A percentile compares a stretch with the other conserved stretches of the same genome.
Evolutionary conservation across 139 green algal genomes (phyloP).

Genomic region (Micractinium conductrix): DNA sequence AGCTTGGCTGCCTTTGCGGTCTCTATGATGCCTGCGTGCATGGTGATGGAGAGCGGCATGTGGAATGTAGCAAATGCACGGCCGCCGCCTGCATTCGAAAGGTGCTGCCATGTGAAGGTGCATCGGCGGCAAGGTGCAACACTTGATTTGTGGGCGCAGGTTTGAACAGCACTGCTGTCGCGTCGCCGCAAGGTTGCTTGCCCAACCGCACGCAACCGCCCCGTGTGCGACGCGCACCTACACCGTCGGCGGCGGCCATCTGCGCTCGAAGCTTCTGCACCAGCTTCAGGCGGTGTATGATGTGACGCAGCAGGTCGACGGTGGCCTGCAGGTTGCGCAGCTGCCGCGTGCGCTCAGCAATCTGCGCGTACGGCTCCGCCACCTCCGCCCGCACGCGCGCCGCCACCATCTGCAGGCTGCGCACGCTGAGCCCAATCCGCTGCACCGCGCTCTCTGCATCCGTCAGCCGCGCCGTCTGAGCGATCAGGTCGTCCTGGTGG

Average conservation of each 20-base stretch:
- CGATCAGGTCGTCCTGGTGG: constrained; percentile 60
- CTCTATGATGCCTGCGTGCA: constrained; percentile 61
- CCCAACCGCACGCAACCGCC: too few species aligned
- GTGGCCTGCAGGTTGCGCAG: constrained; percentile 60
- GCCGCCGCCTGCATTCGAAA: too few species aligned
- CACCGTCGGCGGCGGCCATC: constrained; percentile 14
- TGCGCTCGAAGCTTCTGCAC: constrained; percentile 50
- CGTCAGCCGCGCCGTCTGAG: constrained; percentile 48
- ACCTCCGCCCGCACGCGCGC: constrained; percentile 72
- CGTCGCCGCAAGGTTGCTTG: too few species aligned
- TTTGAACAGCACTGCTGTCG: too few species aligned
- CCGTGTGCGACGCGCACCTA: neutral
- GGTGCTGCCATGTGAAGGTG: too few species aligned
- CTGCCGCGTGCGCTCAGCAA: constrained; percentile 48
- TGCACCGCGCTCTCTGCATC: constrained; percentile 64
- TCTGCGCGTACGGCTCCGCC: constrained; percentile 62
- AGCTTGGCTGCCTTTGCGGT: constrained; percentile 87
- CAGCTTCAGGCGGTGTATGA: constrained; percentile 74
- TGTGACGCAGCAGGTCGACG: constrained; percentile 71
- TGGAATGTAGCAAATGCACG: too few species aligned
- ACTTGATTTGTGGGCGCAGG: too few species aligned
- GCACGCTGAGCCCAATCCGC: constrained; percentile 69
- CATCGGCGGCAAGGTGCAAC: too few species aligned
- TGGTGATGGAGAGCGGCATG: too few species aligned
- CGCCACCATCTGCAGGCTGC: constrained; percentile 69